Evolutionary conservation across 2,329 filamentous ascomycete species (phyloP), one percentile per base, ranked within the genome.

Genomic region (Pyrenochaeta sp.): DNA sequence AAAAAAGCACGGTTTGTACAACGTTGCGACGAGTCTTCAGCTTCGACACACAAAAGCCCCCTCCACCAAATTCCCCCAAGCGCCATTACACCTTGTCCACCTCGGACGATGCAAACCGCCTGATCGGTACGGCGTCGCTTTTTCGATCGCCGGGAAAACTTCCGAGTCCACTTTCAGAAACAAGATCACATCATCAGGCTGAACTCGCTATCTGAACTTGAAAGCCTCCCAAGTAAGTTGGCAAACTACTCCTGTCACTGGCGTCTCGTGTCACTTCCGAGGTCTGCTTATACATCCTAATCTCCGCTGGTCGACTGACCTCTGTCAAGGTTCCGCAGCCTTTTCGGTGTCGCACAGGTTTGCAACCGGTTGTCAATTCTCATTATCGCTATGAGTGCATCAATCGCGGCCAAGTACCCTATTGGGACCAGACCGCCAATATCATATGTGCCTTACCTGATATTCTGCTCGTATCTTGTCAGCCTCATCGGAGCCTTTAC

Each of bases 401-500:
- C 53, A 1, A 34, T 68, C 22, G 41, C 43, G 19, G 29, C 44
- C 5, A 63, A 58, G 27, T 73, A 72, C 28, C 59, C 57, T 3
- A 43, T 66, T 3, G 71, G 71, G 15, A 65, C 64, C 8, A 54
- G 47, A 30, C 68, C 76, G 15, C 51, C 56, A 2, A 75, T 76
- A 44, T 71, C 69, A 10, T 77, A 75, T 41, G 57, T 68, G 1
- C 58, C 63, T 4, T 64, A 62, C 20, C 35, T 89, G 80, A 63
- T 69, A 13, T 58, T 68, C n/a, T 55, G 62, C 15, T 87, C 85
- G 1, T 87, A 82, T 58, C 72, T 87, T 29, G 78, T 86, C 54
- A 94, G 90, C 63, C 83, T 88, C 51, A 76, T 89, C 53, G 91
- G 91, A 50, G 86, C 89, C 35, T 80, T 84, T 36, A 90, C 90